Evolutionary conservation across 1,284 basidiomycete species (phyloP), one percentile per base, ranked within the genome.

Genomic region (Phellopilus nigrolimitatus): DNA sequence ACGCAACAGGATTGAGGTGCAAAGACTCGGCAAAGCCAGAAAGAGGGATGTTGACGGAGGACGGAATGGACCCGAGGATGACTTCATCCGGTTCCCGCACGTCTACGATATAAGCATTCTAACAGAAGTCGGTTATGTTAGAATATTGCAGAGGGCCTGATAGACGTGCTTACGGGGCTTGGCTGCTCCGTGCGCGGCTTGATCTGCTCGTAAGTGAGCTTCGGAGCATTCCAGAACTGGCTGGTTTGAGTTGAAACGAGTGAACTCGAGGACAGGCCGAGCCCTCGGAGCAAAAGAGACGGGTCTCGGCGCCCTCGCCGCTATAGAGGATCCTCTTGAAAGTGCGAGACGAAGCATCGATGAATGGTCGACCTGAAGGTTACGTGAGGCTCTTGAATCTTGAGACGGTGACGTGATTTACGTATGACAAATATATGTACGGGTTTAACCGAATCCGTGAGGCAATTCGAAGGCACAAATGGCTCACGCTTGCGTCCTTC

Each of bases 51-150:
- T 95, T 95, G 61, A 99, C 93, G 4, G 95, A 81, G 9, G 91
- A 94, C 3, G 97, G 97, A 62, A 99, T 97, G 64, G 89, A 89
- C 24, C 97, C 95, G 66, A 95, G 90, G 2, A 88, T 79, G 30
- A 95, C 91, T 68, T 99, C 97, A 59, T 92, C 83, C 3, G 88
- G 88, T 68, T 99, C 97, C 27, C 97, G 85, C 5, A 99, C 95
- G 67, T 99, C 92, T 54, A 95, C 82, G 48, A 95, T 62, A 63
- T 88, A 89, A n/a, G 84, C 73, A 57, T 90, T 74, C 91, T 95
- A 59, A 19, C 42, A n/a, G 34, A 40, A 36, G 33, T 25, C 49
- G 47, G 54, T 48, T 31, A 49, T 22, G 33, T 46, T 49, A 36
- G 38, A 28, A 28, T 49, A 47, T 43, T n/a, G 25, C 24, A 48